phyloP scores from a whole-genome alignment of 331 rosid genomes.

The Spiraea crenata region DNA sequence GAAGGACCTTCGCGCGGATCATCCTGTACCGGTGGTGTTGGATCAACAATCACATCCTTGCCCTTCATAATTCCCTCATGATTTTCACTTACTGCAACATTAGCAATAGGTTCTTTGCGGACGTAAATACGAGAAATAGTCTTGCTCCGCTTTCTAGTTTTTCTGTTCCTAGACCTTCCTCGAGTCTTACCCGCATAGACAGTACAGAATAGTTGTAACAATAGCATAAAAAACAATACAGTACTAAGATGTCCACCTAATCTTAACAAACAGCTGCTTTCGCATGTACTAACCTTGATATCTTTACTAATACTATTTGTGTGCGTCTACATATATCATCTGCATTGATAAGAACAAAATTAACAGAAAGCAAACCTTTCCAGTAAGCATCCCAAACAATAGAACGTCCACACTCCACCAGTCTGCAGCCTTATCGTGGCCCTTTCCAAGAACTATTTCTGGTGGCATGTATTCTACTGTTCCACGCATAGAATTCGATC shows the following conservation, averaged over 20 bases:
- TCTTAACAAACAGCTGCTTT: neutral
- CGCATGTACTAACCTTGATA: neutral
- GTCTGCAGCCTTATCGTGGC: constrained; percentile 95
- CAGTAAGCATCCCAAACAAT: constrained; percentile 92
- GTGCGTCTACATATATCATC: neutral
- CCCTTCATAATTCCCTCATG: too few relatives aligned
- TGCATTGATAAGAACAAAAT: neutral
- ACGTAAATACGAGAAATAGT: too few relatives aligned
- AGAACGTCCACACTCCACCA: constrained; percentile 98
- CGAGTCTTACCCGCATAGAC: too few relatives aligned
- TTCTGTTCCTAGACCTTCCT: too few relatives aligned
- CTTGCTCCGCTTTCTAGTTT: too few relatives aligned
- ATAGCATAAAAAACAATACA: too few relatives aligned
- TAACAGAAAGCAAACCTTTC: constrained; percentile 61
- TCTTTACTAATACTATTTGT: neutral
- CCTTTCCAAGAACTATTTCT: constrained; percentile 94
- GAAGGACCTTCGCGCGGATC: too few relatives aligned
- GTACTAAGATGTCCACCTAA: neutral
- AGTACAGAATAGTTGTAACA: neutral
- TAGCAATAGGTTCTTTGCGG: too few relatives aligned
- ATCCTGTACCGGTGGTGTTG: too few relatives aligned
- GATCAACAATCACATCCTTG: too few relatives aligned
- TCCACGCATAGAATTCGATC: constrained; percentile 93
- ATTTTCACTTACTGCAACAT: too few relatives aligned
- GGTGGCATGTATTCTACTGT: constrained; percentile 96